Evolutionary conservation across 2,329 filamentous ascomycete species (phyloP), one percentile per base, ranked within the genome.

Genomic region (Tolypocladium guangdongense): DNA sequence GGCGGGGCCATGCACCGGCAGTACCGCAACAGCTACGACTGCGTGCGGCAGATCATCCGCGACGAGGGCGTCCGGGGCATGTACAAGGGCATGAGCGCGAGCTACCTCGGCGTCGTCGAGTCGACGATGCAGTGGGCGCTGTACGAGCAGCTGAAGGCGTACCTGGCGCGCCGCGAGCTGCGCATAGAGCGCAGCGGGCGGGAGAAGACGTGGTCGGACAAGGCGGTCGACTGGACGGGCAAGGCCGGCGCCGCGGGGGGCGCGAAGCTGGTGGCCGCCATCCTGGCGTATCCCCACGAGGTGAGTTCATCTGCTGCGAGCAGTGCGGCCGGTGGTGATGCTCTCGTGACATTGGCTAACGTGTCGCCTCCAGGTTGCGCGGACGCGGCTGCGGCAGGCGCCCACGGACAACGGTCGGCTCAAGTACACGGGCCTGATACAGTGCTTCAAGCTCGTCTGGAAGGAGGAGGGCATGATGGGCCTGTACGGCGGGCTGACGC

Each of bases 261-360:
- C 37, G 89, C 91, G 16, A 97, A 97, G 71, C 79, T 96, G 53
- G 72, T 95, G 53, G 91, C 92, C 12, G 87, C 90, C 35, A 75
- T 93, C 43, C 73, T 90, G 59, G 92, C 91, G 22, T 97, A 96
- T 73, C 92, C 92, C 1, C 92, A 96, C 65, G 92, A 97, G 77
- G 88, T 90, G 63, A 57, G 76, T 30, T 65, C 54, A 50, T n/a
- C 16, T 41, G 36, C 51, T 5, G 38, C n/a, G 38, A 22, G 20
- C 38, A 2, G 4, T 12, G 3, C 1, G n/a, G n/a, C 30, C 24
- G 16, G 20, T 38, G 4, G 39, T 4, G 30, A 14, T 14, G 0
- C 16, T 36, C 14, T 48, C 16, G 2, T n/a, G 36, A 35, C 16
- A 22, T 5, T 52, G 32, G 18, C 52, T 47, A 16, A 54, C 49